phyloP scores from a whole-genome alignment of 169 alveolate species.

The Amoebophrya sp. region DNA sequence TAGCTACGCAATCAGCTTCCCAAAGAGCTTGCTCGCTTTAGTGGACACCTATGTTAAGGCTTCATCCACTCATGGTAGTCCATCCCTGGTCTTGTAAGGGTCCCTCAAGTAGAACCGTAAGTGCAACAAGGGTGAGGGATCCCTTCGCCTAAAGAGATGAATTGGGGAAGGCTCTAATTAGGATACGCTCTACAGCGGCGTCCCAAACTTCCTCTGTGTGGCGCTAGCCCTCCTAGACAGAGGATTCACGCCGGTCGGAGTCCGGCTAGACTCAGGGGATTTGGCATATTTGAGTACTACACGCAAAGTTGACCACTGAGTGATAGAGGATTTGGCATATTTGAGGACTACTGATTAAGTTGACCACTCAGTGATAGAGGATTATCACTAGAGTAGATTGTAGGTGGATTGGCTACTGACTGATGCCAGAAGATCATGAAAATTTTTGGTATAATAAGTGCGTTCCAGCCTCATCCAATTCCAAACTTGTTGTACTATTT shows the following conservation, averaged over 20 bases:
- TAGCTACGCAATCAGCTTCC: conserved; percentile 65
- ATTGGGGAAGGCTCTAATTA: too few relatives aligned
- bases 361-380: too few relatives aligned
- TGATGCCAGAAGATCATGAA: not conserved
- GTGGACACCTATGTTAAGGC: conserved; percentile 70
- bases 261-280: conserved; percentile 83
- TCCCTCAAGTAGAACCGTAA: too few relatives aligned
- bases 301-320: not conserved
- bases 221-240: conserved; percentile 63
- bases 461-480: too few relatives aligned
- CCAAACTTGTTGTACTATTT: too few relatives aligned
- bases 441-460: not conserved
- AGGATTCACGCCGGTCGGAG: conserved; percentile 69
- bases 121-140: too few relatives aligned
- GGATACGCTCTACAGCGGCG: conserved; percentile 58
- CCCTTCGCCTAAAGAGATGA: too few relatives aligned
- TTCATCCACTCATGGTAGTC: too few relatives aligned
- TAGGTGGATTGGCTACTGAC: not conserved
- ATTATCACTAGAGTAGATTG: not conserved
- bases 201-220: conserved; percentile 70
- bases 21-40: conserved; percentile 59
- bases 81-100: too few relatives aligned
- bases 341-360: too few relatives aligned
- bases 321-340: not conserved
- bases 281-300: conserved; percentile 56